These are phyloP conservation scores for Pilatotrama ljubarskyi DNA, from an alignment of 768 basidiomycete genomes.

Conservation along the genomic window DNA sequence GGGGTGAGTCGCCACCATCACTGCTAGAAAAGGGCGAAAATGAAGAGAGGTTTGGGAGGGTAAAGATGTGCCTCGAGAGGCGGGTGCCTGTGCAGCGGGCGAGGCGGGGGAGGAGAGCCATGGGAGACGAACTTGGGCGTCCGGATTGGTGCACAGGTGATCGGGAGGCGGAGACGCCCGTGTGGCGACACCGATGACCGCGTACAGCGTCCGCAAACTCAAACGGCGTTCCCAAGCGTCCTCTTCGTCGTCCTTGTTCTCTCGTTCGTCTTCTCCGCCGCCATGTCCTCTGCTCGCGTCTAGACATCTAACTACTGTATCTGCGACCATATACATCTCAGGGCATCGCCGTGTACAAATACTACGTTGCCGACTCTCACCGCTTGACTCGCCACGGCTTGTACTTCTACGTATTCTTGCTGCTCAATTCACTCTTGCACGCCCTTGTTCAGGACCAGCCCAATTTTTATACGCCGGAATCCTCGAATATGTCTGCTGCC, in stretches of 20 bases:
- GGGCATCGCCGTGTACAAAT: not conserved
- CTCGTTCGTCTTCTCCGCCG: not conserved
- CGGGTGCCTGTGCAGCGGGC: not conserved
- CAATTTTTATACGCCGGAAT: not conserved
- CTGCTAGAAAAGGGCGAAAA: constrained; percentile 40
- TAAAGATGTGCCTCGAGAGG: constrained; percentile 25
- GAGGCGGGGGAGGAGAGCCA: constrained; percentile 22
- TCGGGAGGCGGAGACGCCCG: not conserved
- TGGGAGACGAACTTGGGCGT: not conserved
- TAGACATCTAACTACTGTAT: constrained; percentile 18
- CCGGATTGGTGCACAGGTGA: not conserved
- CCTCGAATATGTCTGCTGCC: constrained; percentile 5
- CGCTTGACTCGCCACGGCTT: not conserved
- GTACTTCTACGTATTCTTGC: constrained; percentile 5
- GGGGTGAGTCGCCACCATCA: constrained; percentile 35
- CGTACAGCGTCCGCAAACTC: constrained; percentile 8
- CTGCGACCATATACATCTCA: not conserved
- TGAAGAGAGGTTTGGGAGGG: constrained; percentile 50
- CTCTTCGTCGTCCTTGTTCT: not conserved
- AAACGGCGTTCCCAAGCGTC: constrained; percentile 7
- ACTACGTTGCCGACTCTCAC: not conserved
- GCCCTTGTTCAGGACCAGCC: not conserved
- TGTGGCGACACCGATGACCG: constrained; percentile 1
- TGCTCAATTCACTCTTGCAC: not conserved
- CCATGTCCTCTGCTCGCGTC: constrained; percentile 5